Conservation (phyloP, 441 rosid genomes). For the Croton laevigatus region DNA sequence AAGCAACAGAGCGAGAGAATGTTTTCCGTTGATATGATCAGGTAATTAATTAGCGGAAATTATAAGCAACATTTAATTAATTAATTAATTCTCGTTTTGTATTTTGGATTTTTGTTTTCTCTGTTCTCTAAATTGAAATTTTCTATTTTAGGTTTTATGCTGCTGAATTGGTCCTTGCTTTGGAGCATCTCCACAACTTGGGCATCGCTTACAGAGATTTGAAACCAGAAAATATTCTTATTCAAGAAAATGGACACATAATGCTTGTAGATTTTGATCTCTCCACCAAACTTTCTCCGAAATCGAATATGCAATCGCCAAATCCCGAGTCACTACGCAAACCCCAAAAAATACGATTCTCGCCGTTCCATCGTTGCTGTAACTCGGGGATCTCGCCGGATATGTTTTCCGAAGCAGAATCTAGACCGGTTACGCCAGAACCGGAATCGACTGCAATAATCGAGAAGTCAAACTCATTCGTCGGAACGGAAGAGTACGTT, state of each 20-base stretch:
- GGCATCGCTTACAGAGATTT: slow-evolving; percentile 91
- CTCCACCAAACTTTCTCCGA: slow-evolving; percentile 52
- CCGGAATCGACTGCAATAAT: slow-evolving; percentile 19
- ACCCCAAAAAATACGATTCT: slow-evolving; percentile 24
- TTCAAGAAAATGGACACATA: slow-evolving; percentile 88
- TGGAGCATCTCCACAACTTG: slow-evolving; percentile 82
- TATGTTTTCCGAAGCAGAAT: slow-evolving; percentile 18
- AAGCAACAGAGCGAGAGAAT: slow-evolving; percentile 62
- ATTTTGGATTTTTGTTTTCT: not conserved
- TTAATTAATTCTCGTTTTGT: not conserved
- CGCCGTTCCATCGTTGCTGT: slow-evolving; percentile 31
- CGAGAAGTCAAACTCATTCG: slow-evolving; percentile 75
- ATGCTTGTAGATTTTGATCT: slow-evolving; percentile 98
- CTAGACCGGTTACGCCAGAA: slow-evolving; percentile 4
- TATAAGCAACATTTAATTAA: too few species aligned
- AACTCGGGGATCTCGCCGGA: slow-evolving; percentile 41
- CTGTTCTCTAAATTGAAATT: not conserved
- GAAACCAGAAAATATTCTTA: slow-evolving; percentile 89
- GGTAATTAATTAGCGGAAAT: slow-evolving; percentile 30
- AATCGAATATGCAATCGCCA: slow-evolving; percentile 25
- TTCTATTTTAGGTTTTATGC: slow-evolving; percentile 61
- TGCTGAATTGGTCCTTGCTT: slow-evolving; percentile 76
- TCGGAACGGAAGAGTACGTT: slow-evolving; percentile 89
- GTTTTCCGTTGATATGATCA: slow-evolving; percentile 63
- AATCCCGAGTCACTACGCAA: not conserved